Evolutionary conservation across 140 eudicot genomes (phyloP), one percentile per base, ranked within the genome.

Genomic region (Flaveria floridana): DNA sequence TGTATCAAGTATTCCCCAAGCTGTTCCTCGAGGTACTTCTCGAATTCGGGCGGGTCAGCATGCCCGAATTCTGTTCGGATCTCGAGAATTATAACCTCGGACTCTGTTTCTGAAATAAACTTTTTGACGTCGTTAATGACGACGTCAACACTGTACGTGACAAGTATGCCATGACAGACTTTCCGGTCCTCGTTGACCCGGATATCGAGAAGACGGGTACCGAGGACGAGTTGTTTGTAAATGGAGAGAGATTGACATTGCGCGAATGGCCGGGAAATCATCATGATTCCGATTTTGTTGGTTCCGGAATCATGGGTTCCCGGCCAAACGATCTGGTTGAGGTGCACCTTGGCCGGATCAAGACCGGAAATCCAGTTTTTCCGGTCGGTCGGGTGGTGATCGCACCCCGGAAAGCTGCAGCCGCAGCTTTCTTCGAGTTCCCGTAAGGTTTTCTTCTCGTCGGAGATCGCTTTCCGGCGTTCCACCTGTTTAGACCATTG

Each of bases 251-350:
- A 86, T 76, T 94, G 99, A 66, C 97, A 90, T 65, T 85, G 96
- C 3, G 99, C 97, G 77, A 90, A 94, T 6, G 99, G 99, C 10
- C 97, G 83, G 11, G 97, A 78, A 5, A 94, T 76, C 77, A 82
- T 68, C 15, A 78, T 86, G 80, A 88, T 77, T 26, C 99, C 99
- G 78, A 94, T 90, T 80, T 85, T 79, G 78, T 94, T 77, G 61
- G 98, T 93, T 23, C 93, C 98, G 39, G 98, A 90, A 79, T 93
- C 96, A 70, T 93, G 98, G 37, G 99, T 94, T 34, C 99, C 97
- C 0, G 99, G 99, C 97, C 97, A 94, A 0, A 90, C 97, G 15
- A 94, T 91, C 75, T 94, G 75, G 77, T 94, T 77, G 2, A 94
- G 39, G 50, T 80, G 88, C 37, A 84, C 15, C 72, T 78, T 90